Evolutionary conservation across 176 grass and related monocot genomes (phyloP).

Genomic region (Oryza glaberrima): DNA sequence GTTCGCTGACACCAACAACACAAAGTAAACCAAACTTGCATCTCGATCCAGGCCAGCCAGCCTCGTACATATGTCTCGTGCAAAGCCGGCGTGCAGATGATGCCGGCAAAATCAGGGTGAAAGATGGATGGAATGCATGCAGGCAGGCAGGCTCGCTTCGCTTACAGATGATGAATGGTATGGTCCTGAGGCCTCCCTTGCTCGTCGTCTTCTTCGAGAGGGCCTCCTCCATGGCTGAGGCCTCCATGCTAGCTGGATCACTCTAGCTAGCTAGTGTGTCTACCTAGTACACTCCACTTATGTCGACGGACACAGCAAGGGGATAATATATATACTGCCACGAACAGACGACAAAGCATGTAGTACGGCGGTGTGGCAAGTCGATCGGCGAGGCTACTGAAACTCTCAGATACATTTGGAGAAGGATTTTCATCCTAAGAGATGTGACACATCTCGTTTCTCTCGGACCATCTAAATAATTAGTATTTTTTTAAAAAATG

Average conservation of each 20-base stretch:
- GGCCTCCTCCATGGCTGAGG: conserved; percentile 50
- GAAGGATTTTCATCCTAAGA: no score
- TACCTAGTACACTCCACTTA: neutral
- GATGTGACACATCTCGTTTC: no score
- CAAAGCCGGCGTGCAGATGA: neutral
- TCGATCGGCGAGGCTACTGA: no score
- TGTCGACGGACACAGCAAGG: neutral
- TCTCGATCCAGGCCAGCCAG: neutral
- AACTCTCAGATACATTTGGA: no score
- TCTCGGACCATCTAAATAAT: no score
- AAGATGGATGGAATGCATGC: neutral
- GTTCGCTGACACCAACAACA: conserved; percentile 47
- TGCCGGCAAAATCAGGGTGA: neutral
- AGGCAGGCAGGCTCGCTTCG: neutral
- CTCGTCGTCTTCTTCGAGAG: conserved; percentile 25
- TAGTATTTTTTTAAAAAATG: no score
- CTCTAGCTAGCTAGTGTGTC: neutral
- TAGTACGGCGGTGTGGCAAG: neutral
- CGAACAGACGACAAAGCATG: neutral
- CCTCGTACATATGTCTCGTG: neutral
- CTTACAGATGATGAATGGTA: conserved; percentile 79
- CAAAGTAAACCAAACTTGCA: neutral
- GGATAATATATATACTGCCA: neutral
- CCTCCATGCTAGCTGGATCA: conserved; percentile 42
- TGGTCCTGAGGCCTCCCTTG: conserved; percentile 68